phyloP scores from a whole-genome alignment of 2,329 filamentous ascomycete species.

The Phialocephala subalpina region DNA sequence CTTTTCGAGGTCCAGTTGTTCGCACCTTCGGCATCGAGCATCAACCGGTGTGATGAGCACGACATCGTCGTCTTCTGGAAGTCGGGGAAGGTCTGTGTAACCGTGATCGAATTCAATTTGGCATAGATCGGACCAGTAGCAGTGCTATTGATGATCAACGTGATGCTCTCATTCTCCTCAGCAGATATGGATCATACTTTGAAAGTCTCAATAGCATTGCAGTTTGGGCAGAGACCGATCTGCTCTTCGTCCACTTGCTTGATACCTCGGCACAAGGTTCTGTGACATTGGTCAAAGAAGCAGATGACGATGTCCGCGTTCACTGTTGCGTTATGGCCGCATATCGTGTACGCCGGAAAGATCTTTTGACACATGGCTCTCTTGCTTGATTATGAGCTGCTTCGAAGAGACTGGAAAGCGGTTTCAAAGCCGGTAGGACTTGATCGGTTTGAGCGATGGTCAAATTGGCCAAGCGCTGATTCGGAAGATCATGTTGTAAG shows the following conservation, averaged over 20 bases:
- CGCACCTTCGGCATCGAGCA: neutral
- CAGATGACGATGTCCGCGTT: slow-evolving; percentile 9
- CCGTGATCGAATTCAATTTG: neutral
- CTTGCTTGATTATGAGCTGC: too few relatives aligned
- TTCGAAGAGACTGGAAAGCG: too few relatives aligned
- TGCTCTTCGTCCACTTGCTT: neutral
- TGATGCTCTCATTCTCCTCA: too few relatives aligned
- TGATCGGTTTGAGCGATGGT: too few relatives aligned
- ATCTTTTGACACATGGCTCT: neutral
- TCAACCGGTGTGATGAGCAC: neutral
- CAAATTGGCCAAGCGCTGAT: too few relatives aligned
- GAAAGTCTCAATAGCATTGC: neutral
- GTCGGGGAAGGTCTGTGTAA: neutral
- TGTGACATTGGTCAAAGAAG: slow-evolving; percentile 3
- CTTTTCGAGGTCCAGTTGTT: neutral
- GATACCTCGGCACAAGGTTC: neutral
- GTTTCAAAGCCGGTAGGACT: too few relatives aligned
- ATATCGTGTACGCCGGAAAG: neutral
- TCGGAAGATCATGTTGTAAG: too few relatives aligned
- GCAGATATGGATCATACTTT: neutral
- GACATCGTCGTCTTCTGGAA: neutral
- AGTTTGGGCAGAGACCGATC: neutral
- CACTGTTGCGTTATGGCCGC: neutral
- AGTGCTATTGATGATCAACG: neutral
- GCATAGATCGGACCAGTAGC: neutral